phyloP scores from a whole-genome alignment of 2,329 filamentous ascomycete species.

The Ophiognomonia clavigignenti-juglandacearum region DNA sequence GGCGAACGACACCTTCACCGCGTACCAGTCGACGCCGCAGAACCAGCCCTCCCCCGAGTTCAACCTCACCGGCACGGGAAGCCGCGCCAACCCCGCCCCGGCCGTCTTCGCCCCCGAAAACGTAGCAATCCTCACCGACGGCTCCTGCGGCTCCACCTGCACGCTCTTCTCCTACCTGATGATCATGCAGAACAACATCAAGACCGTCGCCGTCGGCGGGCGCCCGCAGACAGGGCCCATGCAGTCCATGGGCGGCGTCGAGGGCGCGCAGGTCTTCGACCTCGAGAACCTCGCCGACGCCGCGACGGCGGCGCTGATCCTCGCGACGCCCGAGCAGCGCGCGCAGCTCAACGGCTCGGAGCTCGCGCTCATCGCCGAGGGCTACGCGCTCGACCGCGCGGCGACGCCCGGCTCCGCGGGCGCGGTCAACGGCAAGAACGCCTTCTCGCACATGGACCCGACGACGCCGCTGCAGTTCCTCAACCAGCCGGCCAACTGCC shows the following conservation, averaged over 20 bases:
- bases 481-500: conserved; percentile 40
- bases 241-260: conserved; percentile 44
- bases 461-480: conserved; percentile 39
- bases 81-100: conserved; percentile 33
- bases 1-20: conserved; percentile 45
- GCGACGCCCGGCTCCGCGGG: conserved; percentile 20
- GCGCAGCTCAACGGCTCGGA: conserved; percentile 19
- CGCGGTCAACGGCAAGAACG: conserved; percentile 31
- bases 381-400: conserved; percentile 28
- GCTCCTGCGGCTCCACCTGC: conserved; percentile 51
- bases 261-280: conserved; percentile 36
- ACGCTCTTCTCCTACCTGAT: conserved; percentile 51
- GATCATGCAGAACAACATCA: conserved; percentile 42
- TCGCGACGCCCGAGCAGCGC: conserved; percentile 18
- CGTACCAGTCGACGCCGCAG: conserved; percentile 37
- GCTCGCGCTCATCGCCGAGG: conserved; percentile 26
- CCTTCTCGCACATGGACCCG: conserved; percentile 26
- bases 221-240: conserved; percentile 37
- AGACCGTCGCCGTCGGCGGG: conserved; percentile 44
- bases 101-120: conserved; percentile 47
- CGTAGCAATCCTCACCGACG: conserved; percentile 49
- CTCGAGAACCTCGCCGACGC: conserved; percentile 25
- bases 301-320: conserved; percentile 22
- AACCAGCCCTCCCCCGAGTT: conserved; percentile 28
- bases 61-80: conserved; percentile 37